These are phyloP conservation scores for Phaffomyces antillensis DNA, from an alignment of 805 yeast genomes.

Conservation along the genomic window DNA sequence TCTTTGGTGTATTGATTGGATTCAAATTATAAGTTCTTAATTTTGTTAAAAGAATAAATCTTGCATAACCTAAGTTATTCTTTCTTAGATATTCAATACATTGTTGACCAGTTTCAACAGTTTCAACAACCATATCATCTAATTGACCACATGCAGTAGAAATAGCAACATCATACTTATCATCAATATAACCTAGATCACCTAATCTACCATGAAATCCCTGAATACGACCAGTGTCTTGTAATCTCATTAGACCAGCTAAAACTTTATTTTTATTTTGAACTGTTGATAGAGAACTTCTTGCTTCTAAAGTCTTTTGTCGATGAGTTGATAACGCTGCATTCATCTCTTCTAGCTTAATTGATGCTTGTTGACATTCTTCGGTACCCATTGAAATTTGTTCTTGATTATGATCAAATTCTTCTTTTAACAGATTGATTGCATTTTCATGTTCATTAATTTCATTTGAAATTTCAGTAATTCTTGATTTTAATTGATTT, in stretches of 20 bases:
- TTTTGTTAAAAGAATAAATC: constrained; percentile 74
- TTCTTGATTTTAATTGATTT: constrained; percentile 34
- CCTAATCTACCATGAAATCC: constrained; percentile 93
- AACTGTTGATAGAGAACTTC: constrained; percentile 43
- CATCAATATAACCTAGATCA: constrained; percentile 85
- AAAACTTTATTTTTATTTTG: constrained; percentile 73
- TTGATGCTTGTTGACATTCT: constrained; percentile 45
- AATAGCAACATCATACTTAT: constrained; percentile 83
- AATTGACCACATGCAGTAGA: constrained; percentile 91
- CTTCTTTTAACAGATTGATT: constrained; percentile 38
- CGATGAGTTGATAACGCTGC: constrained; percentile 44
- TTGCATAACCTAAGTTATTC: constrained; percentile 81
- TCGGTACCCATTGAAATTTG: constrained; percentile 54
- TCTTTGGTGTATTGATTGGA: constrained; percentile 62
- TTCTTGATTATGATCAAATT: constrained; percentile 39
- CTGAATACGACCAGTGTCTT: constrained; percentile 69
- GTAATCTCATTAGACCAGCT: constrained; percentile 57
- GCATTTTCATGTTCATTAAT: constrained; percentile 45
- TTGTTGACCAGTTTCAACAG: constrained; percentile 60
- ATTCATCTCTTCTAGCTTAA: constrained; percentile 47
- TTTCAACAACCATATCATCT: constrained; percentile 90
- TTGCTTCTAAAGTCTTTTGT: constrained; percentile 62
- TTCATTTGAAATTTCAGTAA: constrained; percentile 38
- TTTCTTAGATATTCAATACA: constrained; percentile 80
- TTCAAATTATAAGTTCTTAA: constrained; percentile 54